Percentiles rank a stretch among this genome's conserved stretches.
Evolutionary conservation across 1,284 basidiomycete genomes (phyloP).

Genomic region (Apiotrichum gracile): DNA sequence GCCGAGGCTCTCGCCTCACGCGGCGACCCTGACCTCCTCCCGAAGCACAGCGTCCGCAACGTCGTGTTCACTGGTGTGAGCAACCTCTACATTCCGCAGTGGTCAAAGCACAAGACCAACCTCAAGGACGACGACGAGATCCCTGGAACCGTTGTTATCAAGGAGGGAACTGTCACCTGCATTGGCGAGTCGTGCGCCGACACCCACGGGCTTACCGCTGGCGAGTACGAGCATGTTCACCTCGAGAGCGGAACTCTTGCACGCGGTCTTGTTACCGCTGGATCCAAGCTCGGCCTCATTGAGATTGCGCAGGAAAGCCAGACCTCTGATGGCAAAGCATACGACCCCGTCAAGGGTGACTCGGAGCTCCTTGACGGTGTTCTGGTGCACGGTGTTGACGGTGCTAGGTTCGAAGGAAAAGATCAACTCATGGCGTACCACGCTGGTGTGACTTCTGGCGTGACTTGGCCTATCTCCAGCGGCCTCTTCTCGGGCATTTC

Average conservation of each 20-base stretch:
- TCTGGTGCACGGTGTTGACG: slow-evolving; percentile 64
- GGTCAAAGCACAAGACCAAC: neutral
- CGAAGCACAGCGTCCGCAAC: slow-evolving; percentile 28
- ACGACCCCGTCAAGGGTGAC: slow-evolving; percentile 42
- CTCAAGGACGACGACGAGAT: slow-evolving; percentile 2
- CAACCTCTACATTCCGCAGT: slow-evolving; percentile 23
- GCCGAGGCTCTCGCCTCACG: slow-evolving; percentile 33
- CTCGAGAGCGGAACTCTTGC: slow-evolving; percentile 47
- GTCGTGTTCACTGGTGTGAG: slow-evolving; percentile 45
- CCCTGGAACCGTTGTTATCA: slow-evolving; percentile 26
- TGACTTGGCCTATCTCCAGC: slow-evolving; percentile 43
- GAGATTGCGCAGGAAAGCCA: slow-evolving; percentile 55
- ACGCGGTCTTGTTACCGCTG: slow-evolving; percentile 46
- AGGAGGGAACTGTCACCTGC: slow-evolving; percentile 46
- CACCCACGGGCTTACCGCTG: slow-evolving; percentile 1
- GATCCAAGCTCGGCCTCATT: slow-evolving; percentile 45
- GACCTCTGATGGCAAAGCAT: slow-evolving; percentile 58
- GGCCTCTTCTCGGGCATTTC: slow-evolving; percentile 59
- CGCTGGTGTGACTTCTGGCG: slow-evolving; percentile 58
- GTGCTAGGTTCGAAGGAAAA: slow-evolving; percentile 62
- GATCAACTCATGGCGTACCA: slow-evolving; percentile 57
- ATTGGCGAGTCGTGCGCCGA: slow-evolving; percentile 26
- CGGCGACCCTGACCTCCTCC: slow-evolving; percentile 42
- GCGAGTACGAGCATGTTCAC: slow-evolving; percentile 34
- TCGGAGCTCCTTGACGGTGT: slow-evolving; percentile 52